phyloP scores from a whole-genome alignment of 1,139 yeast species.

The Hyphopichia buzzinii region DNA sequence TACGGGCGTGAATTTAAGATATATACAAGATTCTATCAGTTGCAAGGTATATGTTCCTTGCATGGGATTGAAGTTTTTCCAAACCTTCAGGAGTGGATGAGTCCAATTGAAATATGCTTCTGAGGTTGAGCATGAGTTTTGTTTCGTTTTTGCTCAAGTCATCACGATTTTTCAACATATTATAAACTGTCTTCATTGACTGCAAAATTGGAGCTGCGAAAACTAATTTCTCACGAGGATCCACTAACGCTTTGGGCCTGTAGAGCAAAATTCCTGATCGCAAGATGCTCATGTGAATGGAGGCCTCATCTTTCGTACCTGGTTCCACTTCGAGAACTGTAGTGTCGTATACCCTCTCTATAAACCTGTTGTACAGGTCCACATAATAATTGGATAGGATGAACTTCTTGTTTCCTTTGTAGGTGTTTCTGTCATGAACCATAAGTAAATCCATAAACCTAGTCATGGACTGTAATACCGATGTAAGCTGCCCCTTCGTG shows the following conservation, averaged over 20 bases:
- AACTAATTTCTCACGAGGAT: constrained; percentile 16
- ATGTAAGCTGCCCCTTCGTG: constrained; percentile 20
- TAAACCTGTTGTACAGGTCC: constrained; percentile 24
- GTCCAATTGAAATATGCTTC: constrained; percentile 16
- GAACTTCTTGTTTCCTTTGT: constrained; percentile 11
- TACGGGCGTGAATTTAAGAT: too few relatives aligned
- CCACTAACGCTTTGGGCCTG: constrained; percentile 22
- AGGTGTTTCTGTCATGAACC: constrained; percentile 15
- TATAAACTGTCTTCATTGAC: constrained; percentile 23
- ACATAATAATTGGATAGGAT: constrained; percentile 20
- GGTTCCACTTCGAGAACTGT: constrained; percentile 25
- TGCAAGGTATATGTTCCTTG: constrained; percentile 6
- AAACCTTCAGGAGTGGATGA: constrained; percentile 12
- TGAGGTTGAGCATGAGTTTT: constrained; percentile 17
- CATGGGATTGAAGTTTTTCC: constrained; percentile 9
- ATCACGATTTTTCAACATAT: constrained; percentile 13
- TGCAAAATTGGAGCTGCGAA: constrained; percentile 17
- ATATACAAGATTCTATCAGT: background rate
- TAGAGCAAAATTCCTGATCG: constrained; percentile 31
- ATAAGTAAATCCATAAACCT: constrained; percentile 21
- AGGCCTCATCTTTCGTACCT: constrained; percentile 9
- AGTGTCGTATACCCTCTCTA: constrained; percentile 20
- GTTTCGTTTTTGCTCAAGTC: constrained; percentile 16
- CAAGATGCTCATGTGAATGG: constrained; percentile 25
- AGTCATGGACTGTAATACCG: constrained; percentile 13